Evolutionary conservation across 768 basidiomycete genomes (phyloP), one percentile per base, ranked within the genome.

Genomic region (Russula earlei): DNA sequence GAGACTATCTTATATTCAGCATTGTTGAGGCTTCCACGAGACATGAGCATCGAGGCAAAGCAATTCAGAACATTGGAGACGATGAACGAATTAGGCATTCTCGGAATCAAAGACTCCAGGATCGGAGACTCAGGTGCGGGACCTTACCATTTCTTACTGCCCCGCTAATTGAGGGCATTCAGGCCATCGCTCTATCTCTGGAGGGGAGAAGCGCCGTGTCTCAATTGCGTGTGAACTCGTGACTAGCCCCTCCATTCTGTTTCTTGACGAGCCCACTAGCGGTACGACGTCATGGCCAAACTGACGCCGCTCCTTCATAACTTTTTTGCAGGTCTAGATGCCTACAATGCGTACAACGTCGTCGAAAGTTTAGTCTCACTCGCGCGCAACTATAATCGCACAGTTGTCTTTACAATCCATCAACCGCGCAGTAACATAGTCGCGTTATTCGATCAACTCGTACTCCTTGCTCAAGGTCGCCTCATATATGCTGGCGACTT

Each of bases 341-440:
- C 95, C 0, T 98, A 83, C 72, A 98, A 98, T 59, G 95, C 96
- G 0, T 87, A 80, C 75, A 97, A 96, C 61, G 95, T 99, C 61
- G 76, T 99, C 34, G 92, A 94, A 40, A 83, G 85, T 34, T 77
- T 99, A 22, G 85, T 87, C 1, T 84, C 86, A 15, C 78, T 98
- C 22, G 91, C 94, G 4, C 75, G 82, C 27, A 81, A 86, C 63
- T 98, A 92, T 70, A 91, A 94, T 61, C 85, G 95, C 33, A 98
- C 94, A 0, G 91, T 98, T 49, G 77, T 98, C 55, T 96, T 98
- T 73, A 98, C 95, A 0, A 98, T 99, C 54, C 96, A 99, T 65
- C 96, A 98, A 68, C 96, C 95, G 14, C 84, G 95, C 49, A 93
- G 91, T 68, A 97, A 97, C 70, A 98, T 99, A 63, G 94, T 98